Percentiles rank a stretch among this genome's conserved stretches.
Conservation (phyloP, 768 basidiomycete genomes). For the Clitopilus passeckerianus region DNA sequence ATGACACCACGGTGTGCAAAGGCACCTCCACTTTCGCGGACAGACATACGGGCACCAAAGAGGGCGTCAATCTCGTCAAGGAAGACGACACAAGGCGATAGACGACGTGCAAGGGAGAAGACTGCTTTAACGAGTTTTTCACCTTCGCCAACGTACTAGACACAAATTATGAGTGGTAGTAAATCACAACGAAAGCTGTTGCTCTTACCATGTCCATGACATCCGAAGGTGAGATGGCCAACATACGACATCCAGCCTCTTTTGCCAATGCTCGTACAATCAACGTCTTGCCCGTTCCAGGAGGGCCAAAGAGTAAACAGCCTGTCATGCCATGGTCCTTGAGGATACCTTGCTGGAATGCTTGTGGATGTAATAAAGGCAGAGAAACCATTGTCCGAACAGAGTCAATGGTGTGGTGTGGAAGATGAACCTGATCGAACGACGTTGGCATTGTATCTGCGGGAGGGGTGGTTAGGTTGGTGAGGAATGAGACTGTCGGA, state of each 20-base stretch:
- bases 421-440: constrained; percentile 86
- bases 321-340: constrained; percentile 92
- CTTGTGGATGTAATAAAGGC: constrained; percentile 80
- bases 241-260: constrained; percentile 92
- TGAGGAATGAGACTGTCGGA: neutral
- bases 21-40: constrained; percentile 71
- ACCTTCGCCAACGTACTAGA: constrained; percentile 82
- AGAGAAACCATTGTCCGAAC: constrained; percentile 89
- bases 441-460: constrained; percentile 74
- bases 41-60: constrained; percentile 79
- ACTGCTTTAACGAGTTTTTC: constrained; percentile 88
- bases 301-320: constrained; percentile 89
- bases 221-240: constrained; percentile 86
- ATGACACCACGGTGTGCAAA: constrained; percentile 85
- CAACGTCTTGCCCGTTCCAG: constrained; percentile 86
- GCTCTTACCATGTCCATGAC: constrained; percentile 88
- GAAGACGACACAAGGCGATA: constrained; percentile 92
- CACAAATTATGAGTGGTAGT: neutral
- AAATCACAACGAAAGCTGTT: neutral
- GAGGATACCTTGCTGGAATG: constrained; percentile 85
- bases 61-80: constrained; percentile 93
- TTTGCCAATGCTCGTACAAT: constrained; percentile 87
- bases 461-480: constrained; percentile 1
- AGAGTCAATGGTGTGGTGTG: constrained; percentile 84
- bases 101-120: constrained; percentile 77